Evolutionary conservation across 2,329 filamentous ascomycete genomes (phyloP).

Genomic region (Neopestalotiopsis clavispora): DNA sequence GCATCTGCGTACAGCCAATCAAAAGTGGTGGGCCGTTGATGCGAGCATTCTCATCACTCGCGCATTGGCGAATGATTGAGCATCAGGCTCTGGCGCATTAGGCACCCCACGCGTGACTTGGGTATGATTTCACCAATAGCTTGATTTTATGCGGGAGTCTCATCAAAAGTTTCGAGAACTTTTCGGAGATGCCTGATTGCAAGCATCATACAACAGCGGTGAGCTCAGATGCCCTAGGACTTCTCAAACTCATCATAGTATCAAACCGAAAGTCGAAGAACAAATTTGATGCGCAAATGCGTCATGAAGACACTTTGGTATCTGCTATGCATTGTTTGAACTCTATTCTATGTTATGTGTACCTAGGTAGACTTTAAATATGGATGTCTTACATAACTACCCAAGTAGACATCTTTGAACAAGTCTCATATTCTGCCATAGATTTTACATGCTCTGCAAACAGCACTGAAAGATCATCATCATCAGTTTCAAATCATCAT

Average conservation of each 20-base stretch:
- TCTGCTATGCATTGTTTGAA: background rate
- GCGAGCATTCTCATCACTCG: background rate
- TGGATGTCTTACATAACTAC: background rate
- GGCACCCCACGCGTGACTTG: background rate
- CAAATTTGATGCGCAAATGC: background rate
- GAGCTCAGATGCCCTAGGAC: background rate
- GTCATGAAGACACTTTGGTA: background rate
- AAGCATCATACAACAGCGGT: background rate
- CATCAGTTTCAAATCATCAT: background rate
- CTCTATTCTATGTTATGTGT: too few species aligned
- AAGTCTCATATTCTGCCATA: too few species aligned
- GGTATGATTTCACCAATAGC: background rate
- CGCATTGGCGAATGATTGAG: background rate
- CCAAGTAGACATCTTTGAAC: too few species aligned
- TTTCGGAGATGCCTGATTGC: background rate
- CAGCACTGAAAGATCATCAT: background rate
- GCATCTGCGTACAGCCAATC: background rate
- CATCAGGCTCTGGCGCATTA: background rate
- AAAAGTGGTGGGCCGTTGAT: background rate
- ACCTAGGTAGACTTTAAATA: background rate
- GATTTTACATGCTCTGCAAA: too few species aligned
- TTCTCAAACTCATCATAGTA: background rate
- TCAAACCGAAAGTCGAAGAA: background rate
- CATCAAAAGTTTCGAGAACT: background rate
- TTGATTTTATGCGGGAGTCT: background rate